Base-by-base conservation (phyloP, 2,329 filamentous ascomycete species). In the Phaeosphaeriaceae sp. region DNA sequence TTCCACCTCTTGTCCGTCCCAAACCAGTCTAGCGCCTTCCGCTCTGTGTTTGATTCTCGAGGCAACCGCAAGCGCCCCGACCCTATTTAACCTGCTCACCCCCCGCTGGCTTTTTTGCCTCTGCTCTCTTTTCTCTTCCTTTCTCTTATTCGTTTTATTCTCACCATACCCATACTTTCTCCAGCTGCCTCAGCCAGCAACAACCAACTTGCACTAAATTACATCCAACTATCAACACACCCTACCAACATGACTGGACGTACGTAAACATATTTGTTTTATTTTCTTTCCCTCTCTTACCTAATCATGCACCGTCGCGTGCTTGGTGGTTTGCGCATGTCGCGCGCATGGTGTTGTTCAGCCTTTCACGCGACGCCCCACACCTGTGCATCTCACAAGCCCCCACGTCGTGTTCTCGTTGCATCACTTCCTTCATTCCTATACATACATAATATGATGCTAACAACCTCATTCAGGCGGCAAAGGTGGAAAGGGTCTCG, bases 401-500 rank as follows among this genome's bases (percentile, higher is more conserved):
- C 18, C 32, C 34, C 42, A 45, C 50, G 45, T 44, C 41, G 53
- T 52, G 43, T 41, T 41, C 35, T 41, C 42, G 43, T 59, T 50
- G 46, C 54, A 49, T 46, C 50, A 11, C 23, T 3, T 26, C n/a
- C n/a, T n/a, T n/a, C n/a, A n/a, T n/a, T n/a, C n/a, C n/a, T n/a
- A n/a, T n/a, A n/a, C n/a, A n/a, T n/a, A n/a, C n/a, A n/a, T n/a
- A n/a, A n/a, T n/a, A n/a, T n/a, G n/a, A 41, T 41, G 28, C 38
- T 41, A n/a, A 56, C 49, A 15, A 12, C 12, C 26, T 32, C 30
- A 34, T 45, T 54, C 52, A 79, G 76, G 77, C 66, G 77, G 77
- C 60, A 79, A 79, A 73, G 77, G 77, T 64, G 79, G 79, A 60
- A 81, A 81, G 71, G 79, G 79, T 57, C 78, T 81, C 70, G 79